Evolutionary conservation across 192 early-diverging fungal genomes (phyloP).

Genomic region (Gryganskiella cystojenkinii): DNA sequence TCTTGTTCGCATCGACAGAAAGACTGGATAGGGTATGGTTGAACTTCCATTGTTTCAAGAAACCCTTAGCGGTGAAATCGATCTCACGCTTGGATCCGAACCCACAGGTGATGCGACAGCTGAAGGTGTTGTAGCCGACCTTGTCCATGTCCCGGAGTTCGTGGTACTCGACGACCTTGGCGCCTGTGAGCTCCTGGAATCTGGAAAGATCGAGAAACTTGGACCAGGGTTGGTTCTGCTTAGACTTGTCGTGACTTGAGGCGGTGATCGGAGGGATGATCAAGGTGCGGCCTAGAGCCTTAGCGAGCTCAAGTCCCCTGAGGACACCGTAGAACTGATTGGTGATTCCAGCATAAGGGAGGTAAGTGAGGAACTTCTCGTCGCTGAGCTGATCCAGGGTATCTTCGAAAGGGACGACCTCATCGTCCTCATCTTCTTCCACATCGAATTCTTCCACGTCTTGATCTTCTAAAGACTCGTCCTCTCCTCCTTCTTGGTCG

Average conservation of each 20-base stretch:
- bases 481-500: not conserved
- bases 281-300: conserved; percentile 33
- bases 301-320: conserved; percentile 48
- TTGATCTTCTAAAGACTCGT: not conserved
- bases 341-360: conserved; percentile 51
- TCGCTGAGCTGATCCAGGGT: conserved; percentile 20
- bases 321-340: conserved; percentile 53
- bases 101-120: conserved; percentile 47
- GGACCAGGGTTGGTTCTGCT: conserved; percentile 54
- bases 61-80: conserved; percentile 51
- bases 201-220: conserved; percentile 47
- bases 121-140: conserved; percentile 24
- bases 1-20: conserved; percentile 27
- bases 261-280: conserved; percentile 50
- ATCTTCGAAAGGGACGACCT: conserved; percentile 24
- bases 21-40: conserved; percentile 30
- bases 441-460: not conserved
- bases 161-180: conserved; percentile 51
- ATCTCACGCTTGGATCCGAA: conserved; percentile 50
- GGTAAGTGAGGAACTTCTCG: conserved; percentile 33
- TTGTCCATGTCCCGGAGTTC: conserved; percentile 30
- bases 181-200: conserved; percentile 43
- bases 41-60: conserved; percentile 49
- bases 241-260: conserved; percentile 51
- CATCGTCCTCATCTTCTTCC: conserved; percentile 8